A percentile compares a stretch with the other conserved stretches of the same genome.
These are phyloP conservation scores for Eragrostis curvula DNA, from an alignment of 176 grass and related monocot species.

Conservation along the genomic window DNA sequence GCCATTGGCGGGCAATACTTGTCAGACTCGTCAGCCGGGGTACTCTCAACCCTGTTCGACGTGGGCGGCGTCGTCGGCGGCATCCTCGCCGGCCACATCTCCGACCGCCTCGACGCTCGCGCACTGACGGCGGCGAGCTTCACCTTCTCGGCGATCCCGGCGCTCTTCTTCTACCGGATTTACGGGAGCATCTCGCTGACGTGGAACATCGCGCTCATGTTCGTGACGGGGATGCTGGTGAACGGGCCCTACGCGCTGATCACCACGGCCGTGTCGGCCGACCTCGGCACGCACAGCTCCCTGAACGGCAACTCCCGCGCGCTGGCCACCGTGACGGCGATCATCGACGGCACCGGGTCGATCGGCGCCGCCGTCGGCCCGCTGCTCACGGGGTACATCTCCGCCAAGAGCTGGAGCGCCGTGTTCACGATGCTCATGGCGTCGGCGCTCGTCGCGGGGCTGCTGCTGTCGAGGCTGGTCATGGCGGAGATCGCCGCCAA, in stretches of 20 bases:
- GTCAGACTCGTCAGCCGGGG: constrained; percentile 56
- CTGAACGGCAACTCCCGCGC: constrained; percentile 79
- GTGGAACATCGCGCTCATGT: constrained; percentile 71
- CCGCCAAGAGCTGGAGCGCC: constrained; percentile 69
- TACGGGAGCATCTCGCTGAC: constrained; percentile 67
- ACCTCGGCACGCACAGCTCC: constrained; percentile 86
- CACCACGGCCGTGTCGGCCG: constrained; percentile 80
- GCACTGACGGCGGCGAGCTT: constrained; percentile 81
- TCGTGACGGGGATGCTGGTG: constrained; percentile 69
- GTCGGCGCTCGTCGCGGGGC: constrained; percentile 67
- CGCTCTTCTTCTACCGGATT: constrained; percentile 79
- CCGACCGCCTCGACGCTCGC: constrained; percentile 68
- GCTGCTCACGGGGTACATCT: constrained; percentile 89
- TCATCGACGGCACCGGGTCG: constrained; percentile 85
- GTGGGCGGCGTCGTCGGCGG: constrained; percentile 77
- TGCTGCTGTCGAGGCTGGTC: constrained; percentile 71
- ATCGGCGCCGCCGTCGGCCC: constrained; percentile 79
- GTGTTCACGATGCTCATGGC: constrained; percentile 89
- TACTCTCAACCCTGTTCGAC: constrained; percentile 77
- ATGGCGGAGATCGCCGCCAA: constrained; percentile 61
- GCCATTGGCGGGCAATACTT: constrained; percentile 73
- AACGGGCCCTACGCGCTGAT: constrained; percentile 86
- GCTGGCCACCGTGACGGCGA: constrained; percentile 84
- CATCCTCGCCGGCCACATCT: constrained; percentile 85
- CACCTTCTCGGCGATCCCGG: constrained; percentile 73